A percentile compares a stretch with the other conserved stretches of the same genome.
Evolutionary conservation across 768 basidiomycete species (phyloP).

Genomic region (Neoboletus brunneissimus): DNA sequence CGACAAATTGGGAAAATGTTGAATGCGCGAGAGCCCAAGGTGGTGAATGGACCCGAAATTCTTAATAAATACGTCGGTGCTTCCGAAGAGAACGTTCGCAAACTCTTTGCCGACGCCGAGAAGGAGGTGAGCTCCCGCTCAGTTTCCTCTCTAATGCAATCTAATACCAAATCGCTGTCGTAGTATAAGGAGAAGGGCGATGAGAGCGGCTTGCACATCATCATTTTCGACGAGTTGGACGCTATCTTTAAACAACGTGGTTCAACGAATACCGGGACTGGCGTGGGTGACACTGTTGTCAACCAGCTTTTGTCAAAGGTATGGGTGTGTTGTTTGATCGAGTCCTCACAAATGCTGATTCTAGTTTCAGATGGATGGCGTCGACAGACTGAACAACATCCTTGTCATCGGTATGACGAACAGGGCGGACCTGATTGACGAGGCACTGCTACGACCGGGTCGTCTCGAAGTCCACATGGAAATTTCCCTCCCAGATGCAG

Average conservation of each 20-base stretch:
- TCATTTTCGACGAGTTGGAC: constrained; percentile 98
- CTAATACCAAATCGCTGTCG: neutral
- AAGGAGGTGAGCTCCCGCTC: constrained; percentile 64
- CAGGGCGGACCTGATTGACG: constrained; percentile 97
- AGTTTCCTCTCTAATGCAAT: neutral
- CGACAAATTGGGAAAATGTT: constrained; percentile 99
- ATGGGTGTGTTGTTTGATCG: neutral
- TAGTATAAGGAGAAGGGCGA: constrained; percentile 98
- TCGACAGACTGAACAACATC: constrained; percentile 98
- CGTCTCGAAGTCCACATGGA: constrained; percentile 99
- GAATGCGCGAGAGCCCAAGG: constrained; percentile 95
- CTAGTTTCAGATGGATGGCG: constrained; percentile 87
- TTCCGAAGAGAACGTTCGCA: constrained; percentile 96
- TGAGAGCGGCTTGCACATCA: constrained; percentile 96
- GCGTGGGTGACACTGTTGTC: constrained; percentile 98
- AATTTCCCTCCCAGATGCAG: constrained; percentile 93
- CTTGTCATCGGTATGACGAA: constrained; percentile 99
- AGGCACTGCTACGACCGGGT: constrained; percentile 93
- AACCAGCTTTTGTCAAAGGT: constrained; percentile 98
- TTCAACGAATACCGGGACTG: constrained; percentile 84
- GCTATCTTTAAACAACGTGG: constrained; percentile 99
- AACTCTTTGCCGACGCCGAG: constrained; percentile 97
- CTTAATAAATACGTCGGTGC: constrained; percentile 97
- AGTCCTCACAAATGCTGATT: constrained; percentile 9
- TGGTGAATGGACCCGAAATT: constrained; percentile 98